These are phyloP conservation scores for Eucalyptus dawsonii DNA, from an alignment of 345 rosid species.

Conservation along the genomic window DNA sequence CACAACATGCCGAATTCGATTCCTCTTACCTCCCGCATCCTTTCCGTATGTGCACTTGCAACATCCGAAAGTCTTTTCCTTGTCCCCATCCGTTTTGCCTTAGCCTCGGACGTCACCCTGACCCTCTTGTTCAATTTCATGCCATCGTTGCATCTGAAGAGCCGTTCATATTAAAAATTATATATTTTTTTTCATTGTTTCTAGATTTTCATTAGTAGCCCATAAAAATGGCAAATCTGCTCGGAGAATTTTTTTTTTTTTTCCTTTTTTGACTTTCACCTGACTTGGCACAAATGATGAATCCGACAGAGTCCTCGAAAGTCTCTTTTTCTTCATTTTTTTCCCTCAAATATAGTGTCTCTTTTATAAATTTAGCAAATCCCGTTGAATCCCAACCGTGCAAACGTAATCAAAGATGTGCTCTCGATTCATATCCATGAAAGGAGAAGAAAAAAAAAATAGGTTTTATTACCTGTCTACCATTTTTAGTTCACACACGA, in stretches of 20 bases:
- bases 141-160: neutral
- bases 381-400: neutral
- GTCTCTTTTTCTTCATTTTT: too few species aligned
- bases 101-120: neutral
- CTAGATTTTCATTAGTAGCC: neutral
- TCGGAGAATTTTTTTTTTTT: accelerated
- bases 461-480: neutral
- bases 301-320: neutral
- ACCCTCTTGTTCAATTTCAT: neutral
- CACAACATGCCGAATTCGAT: neutral
- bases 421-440: neutral
- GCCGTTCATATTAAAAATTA: neutral
- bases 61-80: neutral
- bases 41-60: too few species aligned
- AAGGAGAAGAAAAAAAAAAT: neutral
- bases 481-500: neutral
- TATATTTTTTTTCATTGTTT: too few species aligned
- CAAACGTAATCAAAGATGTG: neutral
- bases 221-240: neutral
- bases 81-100: neutral
- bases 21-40: neutral
- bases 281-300: neutral
- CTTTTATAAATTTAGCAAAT: neutral
- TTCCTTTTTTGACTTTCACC: neutral
- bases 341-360: neutral